Base-by-base conservation (phyloP, 352 stramenopile species). In the Phytophthora pistaciae region DNA sequence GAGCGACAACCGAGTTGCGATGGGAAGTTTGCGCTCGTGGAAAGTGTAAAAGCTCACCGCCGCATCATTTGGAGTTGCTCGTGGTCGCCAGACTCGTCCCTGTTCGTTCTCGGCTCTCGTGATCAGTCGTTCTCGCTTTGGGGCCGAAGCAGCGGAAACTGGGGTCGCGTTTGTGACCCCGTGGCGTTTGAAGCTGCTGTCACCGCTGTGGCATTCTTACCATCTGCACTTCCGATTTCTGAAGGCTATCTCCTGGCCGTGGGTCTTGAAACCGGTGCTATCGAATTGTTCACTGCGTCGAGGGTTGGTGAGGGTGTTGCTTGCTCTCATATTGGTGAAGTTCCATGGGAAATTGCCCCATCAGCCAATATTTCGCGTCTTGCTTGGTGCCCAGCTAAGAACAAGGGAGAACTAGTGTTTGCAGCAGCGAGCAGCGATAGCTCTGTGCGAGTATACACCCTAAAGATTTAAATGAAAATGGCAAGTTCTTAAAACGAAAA, bases 41-140 rank as follows among this genome's bases (percentile, higher is more conserved):
- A 84, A n/a, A 76, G 72, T 8, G 66, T 87, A 38, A 94, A 91
- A 71, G 83, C 84, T 13, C 88, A 95, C 66, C 85, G 90, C 54
- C 82, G 88, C 6, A 95, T 93, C 40, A 90, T 95, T 49, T 95
- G 88, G 88, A 91, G 78, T 59, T 94, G 86, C 48, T 84, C 83
- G 18, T 95, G 88, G 88, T 66, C 85, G 4, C 82, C 85, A 4
- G 80, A 93, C 66, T 89, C 84, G 13, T 56, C 46, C 5, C 48
- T 88, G 23, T 90, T 95, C 53, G 83, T 52, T 9, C 82, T 90
- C 1, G 88, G 83, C 3, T 91, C 88, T 0, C 72, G 88, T 60
- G 88, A 95, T 52, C 85, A 94, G 49, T 87, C 80, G 1, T 63
- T 94, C 29, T 82, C 80, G 1, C 20, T 95, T 13, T 95, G 86